These are phyloP conservation scores for Coemansia sp. DNA, from an alignment of 192 early-diverging fungal genomes.

Conservation along the genomic window DNA sequence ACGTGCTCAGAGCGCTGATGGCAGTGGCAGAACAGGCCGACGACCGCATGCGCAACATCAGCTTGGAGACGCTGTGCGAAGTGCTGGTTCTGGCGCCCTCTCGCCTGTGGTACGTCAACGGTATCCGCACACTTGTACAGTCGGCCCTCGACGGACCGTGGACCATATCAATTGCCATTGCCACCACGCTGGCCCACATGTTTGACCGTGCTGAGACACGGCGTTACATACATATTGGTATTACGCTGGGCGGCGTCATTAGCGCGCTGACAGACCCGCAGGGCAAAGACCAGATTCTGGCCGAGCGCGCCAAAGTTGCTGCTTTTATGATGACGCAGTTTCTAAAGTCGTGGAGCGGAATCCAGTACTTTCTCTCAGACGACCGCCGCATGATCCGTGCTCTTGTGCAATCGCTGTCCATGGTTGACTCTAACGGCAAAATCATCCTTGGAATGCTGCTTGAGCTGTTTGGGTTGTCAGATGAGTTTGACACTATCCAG, in stretches of 20 bases:
- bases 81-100: conserved; percentile 36
- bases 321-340: conserved; percentile 53
- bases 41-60: conserved; percentile 51
- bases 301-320: conserved; percentile 48
- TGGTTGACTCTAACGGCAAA: conserved; percentile 42
- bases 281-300: conserved; percentile 35
- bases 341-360: conserved; percentile 55
- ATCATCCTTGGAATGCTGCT: conserved; percentile 53
- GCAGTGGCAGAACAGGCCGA: conserved; percentile 52
- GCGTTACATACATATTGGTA: conserved; percentile 24
- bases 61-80: conserved; percentile 54
- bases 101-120: conserved; percentile 41
- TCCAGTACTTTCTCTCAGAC: conserved; percentile 55
- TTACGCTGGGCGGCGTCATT: conserved; percentile 44
- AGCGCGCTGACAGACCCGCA: conserved; percentile 48
- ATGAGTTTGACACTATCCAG: conserved; percentile 50
- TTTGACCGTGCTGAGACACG: conserved; percentile 44
- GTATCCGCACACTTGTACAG: conserved; percentile 43
- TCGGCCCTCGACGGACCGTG: conserved; percentile 54
- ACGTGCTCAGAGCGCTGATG: conserved; percentile 46
- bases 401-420: conserved; percentile 35
- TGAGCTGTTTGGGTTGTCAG: conserved; percentile 51
- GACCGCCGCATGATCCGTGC: conserved; percentile 30
- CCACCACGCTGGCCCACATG: conserved; percentile 34
- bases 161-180: conserved; percentile 43